Base-by-base conservation (phyloP, 2,329 filamentous ascomycete genomes). In the Aspergillus tamarii region DNA sequence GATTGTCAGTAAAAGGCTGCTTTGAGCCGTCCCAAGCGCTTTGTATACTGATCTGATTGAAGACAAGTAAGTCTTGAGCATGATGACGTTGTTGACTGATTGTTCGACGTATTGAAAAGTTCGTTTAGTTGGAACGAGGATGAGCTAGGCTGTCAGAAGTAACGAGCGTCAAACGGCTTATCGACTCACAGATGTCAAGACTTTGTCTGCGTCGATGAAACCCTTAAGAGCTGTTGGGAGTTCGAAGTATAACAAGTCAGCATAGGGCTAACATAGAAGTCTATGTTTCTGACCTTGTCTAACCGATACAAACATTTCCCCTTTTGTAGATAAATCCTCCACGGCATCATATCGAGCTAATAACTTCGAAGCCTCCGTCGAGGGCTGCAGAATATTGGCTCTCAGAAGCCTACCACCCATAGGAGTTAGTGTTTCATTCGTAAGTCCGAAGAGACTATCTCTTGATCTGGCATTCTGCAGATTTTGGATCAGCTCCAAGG, bases 401-500 rank as follows among this genome's bases (percentile, higher is more conserved):
- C 93, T 86, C 30, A 99, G 85, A 66, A 97, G 84, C 57, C 95
- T 87, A 6, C 88, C 85, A 3, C 95, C 95, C 93, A 98, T 98
- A 0, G 92, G 91, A 0, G 95, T 98, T 23, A 87, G 75, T 0
- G 94, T 97, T 67, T 93, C 85, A 70, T 98, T 96, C 53, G 99
- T 80, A 0, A 98, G 77, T 0, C 94, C 94, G 66, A 94, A 94
- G 0, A 99, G 81, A 67, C 90, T 94, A 45, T 94, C 88, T 66
- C 89, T 92, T 0, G 93, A 96, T 68, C 91, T 93, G 0, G 88
- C 73, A 69, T 90, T 89, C 14, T 91, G 89, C 0, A 94, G 74
- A 68, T 97, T 99, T 71, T 97, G 93, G 30, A 98, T 91, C 7
- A 99, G 84, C 75, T 99, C 95, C 3, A 99, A 83, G 0, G 93